These are phyloP conservation scores for Thinopyrum elongatum DNA, from an alignment of 176 grass and related monocot genomes.

Conservation along the genomic window DNA sequence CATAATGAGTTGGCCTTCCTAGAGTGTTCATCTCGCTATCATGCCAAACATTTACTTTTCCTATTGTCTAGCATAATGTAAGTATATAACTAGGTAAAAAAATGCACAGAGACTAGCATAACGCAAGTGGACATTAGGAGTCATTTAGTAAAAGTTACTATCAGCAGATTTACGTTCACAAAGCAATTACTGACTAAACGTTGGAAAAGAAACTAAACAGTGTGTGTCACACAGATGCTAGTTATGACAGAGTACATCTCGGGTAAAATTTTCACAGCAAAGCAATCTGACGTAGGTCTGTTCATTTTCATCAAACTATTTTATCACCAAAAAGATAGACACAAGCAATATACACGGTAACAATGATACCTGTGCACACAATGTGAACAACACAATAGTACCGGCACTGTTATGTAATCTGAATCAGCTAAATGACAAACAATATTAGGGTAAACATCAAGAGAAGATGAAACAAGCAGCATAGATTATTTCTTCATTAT, in stretches of 20 bases:
- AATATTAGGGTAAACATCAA: not conserved
- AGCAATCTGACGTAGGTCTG: not conserved
- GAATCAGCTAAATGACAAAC: slow-evolving; percentile 1
- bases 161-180: not conserved
- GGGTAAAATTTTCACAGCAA: not conserved
- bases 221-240: not conserved
- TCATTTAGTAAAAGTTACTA: not conserved
- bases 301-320: slow-evolving; percentile 2
- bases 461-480: not conserved
- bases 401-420: not conserved
- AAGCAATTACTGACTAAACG: not conserved
- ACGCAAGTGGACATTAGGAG: not conserved
- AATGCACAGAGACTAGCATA: not conserved
- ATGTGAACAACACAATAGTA: not conserved
- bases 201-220: not conserved
- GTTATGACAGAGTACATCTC: not conserved
- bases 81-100: not conserved
- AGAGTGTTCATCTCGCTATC: not conserved
- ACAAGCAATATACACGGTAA: not conserved
- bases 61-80: not conserved
- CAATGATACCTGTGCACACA: not conserved
- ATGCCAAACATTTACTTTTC: not conserved
- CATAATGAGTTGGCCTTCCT: not conserved
- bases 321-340: not conserved
- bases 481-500: not conserved